Conservation (phyloP, 129 eudicot genomes). For the Deinandra increscens region DNA sequence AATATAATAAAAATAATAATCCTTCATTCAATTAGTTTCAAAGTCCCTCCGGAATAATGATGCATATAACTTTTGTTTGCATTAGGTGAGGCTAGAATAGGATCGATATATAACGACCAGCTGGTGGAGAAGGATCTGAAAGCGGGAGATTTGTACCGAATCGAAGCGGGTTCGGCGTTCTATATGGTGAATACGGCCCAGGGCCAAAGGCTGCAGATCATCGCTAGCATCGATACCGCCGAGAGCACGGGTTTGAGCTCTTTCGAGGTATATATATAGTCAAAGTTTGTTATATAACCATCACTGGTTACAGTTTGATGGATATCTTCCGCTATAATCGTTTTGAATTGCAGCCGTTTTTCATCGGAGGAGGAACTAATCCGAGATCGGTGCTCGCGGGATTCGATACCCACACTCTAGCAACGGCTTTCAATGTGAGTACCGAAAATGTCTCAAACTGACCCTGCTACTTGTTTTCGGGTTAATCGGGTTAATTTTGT, state of each 20-base stretch:
- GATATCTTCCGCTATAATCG: neutral
- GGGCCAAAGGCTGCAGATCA: conserved; percentile 64
- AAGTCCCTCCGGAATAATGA: too few species aligned
- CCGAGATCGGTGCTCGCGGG: conserved; percentile 71
- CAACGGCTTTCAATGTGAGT: conserved; percentile 79
- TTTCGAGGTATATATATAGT: conserved; percentile 43
- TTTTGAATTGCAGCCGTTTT: conserved; percentile 58
- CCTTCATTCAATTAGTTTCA: too few species aligned
- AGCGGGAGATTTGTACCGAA: conserved; percentile 73
- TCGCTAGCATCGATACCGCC: conserved; percentile 67
- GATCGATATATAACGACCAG: conserved; percentile 60
- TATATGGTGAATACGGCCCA: conserved; percentile 60
- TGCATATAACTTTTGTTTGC: conserved; percentile 15
- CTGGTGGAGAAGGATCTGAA: conserved; percentile 52
- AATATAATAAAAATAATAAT: too few species aligned
- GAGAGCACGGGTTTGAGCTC: conserved; percentile 51
- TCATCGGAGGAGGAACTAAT: conserved; percentile 60
- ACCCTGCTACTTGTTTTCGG: too few species aligned
- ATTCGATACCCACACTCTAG: conserved; percentile 52
- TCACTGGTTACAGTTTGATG: neutral
- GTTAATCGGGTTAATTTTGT: neutral
- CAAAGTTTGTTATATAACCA: neutral
- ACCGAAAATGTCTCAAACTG: too few species aligned
- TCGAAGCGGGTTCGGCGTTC: conserved; percentile 75
- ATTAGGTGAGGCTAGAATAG: conserved; percentile 88